These are phyloP conservation scores for Colletotrichum tropicicola DNA, from an alignment of 2,329 filamentous ascomycete genomes.

Conservation along the genomic window DNA sequence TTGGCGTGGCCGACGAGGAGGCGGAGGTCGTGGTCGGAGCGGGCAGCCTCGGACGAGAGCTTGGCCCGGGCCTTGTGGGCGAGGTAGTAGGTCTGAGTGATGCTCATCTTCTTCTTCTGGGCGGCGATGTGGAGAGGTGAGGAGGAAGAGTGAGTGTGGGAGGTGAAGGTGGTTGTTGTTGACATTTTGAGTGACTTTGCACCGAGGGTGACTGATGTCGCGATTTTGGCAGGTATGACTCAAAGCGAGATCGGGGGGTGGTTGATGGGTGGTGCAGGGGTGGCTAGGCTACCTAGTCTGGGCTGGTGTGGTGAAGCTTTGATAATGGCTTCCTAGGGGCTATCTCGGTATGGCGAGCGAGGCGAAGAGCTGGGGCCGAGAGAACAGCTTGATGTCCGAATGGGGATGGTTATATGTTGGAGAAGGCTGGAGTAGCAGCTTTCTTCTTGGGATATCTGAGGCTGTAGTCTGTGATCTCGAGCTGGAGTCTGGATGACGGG, in stretches of 20 bases:
- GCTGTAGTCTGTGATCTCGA: constrained; percentile 17
- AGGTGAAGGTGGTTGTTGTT: constrained; percentile 34
- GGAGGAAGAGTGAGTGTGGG: constrained; percentile 44
- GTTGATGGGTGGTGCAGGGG: constrained; percentile 20
- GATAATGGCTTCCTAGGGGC: constrained; percentile 16
- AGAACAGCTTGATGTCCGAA: neutral
- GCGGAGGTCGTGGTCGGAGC: constrained; percentile 92
- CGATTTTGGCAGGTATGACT: constrained; percentile 30
- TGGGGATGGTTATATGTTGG: constrained; percentile 6
- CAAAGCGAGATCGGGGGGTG: constrained; percentile 29
- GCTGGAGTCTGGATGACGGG: constrained; percentile 7
- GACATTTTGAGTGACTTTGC: constrained; percentile 42
- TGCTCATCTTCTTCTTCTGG: constrained; percentile 83
- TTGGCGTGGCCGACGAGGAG: constrained; percentile 98
- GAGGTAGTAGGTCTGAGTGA: constrained; percentile 98
- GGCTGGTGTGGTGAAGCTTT: constrained; percentile 24
- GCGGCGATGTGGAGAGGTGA: constrained; percentile 47
- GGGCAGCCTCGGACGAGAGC: constrained; percentile 91
- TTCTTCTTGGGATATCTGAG: constrained; percentile 22
- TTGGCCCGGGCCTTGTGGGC: constrained; percentile 96
- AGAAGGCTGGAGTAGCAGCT: neutral
- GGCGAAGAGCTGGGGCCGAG: neutral
- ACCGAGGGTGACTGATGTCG: constrained; percentile 29
- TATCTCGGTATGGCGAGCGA: neutral
- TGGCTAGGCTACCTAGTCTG: constrained; percentile 27